Evolutionary conservation across 2,329 filamentous ascomycete genomes (phyloP).

Genomic region (Eurotiales sp.): DNA sequence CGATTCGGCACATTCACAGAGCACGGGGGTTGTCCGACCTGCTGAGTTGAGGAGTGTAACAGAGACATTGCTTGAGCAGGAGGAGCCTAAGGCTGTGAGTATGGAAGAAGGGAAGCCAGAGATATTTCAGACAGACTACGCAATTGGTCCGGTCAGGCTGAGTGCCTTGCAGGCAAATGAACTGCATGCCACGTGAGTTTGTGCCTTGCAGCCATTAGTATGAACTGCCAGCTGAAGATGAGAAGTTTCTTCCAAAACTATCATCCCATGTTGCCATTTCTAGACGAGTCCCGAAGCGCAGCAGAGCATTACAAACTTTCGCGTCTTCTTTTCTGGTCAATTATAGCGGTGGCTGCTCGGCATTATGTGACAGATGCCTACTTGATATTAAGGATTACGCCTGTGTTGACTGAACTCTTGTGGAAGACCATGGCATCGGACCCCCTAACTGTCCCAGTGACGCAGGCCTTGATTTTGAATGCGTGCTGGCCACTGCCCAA

Average conservation of each 20-base stretch:
- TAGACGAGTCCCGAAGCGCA: neutral
- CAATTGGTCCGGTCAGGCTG: conserved; percentile 1
- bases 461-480: neutral
- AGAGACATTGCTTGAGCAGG: neutral
- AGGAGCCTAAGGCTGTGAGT: neutral
- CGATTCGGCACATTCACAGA: neutral
- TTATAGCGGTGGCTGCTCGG: conserved; percentile 3
- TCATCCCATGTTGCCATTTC: conserved; percentile 5
- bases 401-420: neutral
- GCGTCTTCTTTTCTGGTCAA: conserved; percentile 5
- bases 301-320: conserved; percentile 3
- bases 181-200: neutral
- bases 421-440: conserved; percentile 1
- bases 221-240: neutral
- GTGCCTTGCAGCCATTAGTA: neutral
- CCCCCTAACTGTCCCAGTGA: neutral
- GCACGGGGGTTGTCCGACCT: no score
- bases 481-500: conserved; percentile 5
- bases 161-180: neutral
- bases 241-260: conserved; percentile 5
- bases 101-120: neutral
- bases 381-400: neutral
- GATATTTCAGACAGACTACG: neutral
- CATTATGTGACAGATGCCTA: neutral
- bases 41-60: no score